phyloP scores from a whole-genome alignment of 306 rosid species.

The Benincasa hispida region DNA sequence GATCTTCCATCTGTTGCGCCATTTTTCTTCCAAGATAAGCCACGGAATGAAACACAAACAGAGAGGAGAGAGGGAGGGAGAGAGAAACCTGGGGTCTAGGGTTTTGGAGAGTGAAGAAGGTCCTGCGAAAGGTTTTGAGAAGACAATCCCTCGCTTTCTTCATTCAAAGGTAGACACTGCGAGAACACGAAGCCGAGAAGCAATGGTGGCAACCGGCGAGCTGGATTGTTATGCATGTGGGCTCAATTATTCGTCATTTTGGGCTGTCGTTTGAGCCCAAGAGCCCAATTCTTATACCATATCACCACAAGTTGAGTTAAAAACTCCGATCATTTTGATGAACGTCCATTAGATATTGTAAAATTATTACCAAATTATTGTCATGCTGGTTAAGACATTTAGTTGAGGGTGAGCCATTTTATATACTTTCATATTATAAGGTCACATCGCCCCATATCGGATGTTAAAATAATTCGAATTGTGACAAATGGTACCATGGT shows the following conservation, averaged over 20 bases:
- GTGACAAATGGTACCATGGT: no score
- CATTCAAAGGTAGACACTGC: slow-evolving; percentile 36
- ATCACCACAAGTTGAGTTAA: no score
- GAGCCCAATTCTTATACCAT: neutral
- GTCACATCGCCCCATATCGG: no score
- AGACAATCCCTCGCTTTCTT: slow-evolving; percentile 52
- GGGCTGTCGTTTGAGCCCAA: neutral
- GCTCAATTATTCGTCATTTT: neutral
- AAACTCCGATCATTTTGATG: no score
- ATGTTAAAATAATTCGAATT: no score
- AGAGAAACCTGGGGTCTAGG: slow-evolving; percentile 5
- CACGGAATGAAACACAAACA: neutral
- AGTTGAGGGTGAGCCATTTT: no score
- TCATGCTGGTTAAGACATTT: no score
- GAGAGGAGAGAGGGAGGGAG: neutral
- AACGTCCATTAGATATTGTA: no score
- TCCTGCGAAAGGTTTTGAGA: slow-evolving; percentile 15
- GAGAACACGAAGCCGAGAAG: neutral
- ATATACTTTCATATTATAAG: no score
- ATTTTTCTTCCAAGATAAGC: neutral
- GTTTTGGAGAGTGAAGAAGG: slow-evolving; percentile 16
- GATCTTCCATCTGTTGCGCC: slow-evolving; percentile 29
- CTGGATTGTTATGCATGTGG: neutral
- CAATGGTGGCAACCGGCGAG: slow-evolving; percentile 1
- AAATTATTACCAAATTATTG: no score